Conservation (phyloP, 768 basidiomycete species). For the Macrocybe gigantea region DNA sequence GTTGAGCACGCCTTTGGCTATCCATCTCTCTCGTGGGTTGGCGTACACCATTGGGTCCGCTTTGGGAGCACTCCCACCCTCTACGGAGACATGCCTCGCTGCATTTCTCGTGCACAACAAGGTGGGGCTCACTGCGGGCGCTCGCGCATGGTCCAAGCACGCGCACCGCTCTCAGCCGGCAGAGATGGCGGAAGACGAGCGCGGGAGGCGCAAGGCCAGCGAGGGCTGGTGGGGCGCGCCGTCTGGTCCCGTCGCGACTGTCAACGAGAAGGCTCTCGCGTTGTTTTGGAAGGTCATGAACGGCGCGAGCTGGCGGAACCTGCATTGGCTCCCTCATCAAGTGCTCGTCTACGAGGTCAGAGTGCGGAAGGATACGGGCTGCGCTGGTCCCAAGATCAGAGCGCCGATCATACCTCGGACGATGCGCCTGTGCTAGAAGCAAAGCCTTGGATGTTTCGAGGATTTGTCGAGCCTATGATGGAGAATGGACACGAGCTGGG, state of each 20-base stretch:
- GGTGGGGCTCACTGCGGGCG: constrained; percentile 48
- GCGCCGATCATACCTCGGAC: background rate
- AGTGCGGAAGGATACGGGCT: constrained; percentile 59
- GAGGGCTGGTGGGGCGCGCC: constrained; percentile 58
- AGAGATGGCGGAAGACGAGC: constrained; percentile 4
- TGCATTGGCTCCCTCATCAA: constrained; percentile 62
- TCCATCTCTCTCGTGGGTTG: constrained; percentile 43
- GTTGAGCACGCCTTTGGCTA: constrained; percentile 26
- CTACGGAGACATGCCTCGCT: constrained; percentile 38
- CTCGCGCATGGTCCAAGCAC: constrained; percentile 65
- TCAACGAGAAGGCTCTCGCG: constrained; percentile 46
- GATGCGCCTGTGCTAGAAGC: constrained; percentile 3
- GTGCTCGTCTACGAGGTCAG: constrained; percentile 59
- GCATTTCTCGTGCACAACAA: constrained; percentile 48
- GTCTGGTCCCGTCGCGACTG: constrained; percentile 42
- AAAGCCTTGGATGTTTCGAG: constrained; percentile 50
- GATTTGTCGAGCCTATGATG: constrained; percentile 67
- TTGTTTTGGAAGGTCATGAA: constrained; percentile 52
- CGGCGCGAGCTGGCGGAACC: constrained; percentile 51
- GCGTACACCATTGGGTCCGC: constrained; percentile 61
- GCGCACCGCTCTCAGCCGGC: constrained; percentile 41
- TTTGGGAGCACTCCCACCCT: constrained; percentile 43
- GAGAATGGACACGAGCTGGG: constrained; percentile 58
- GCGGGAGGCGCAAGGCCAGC: constrained; percentile 12
- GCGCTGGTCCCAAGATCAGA: constrained; percentile 53